Percentiles rank a stretch among this genome's conserved stretches.
phyloP scores from a whole-genome alignment of 495 filamentous ascomycete species.

The Sporormia fimetaria region DNA sequence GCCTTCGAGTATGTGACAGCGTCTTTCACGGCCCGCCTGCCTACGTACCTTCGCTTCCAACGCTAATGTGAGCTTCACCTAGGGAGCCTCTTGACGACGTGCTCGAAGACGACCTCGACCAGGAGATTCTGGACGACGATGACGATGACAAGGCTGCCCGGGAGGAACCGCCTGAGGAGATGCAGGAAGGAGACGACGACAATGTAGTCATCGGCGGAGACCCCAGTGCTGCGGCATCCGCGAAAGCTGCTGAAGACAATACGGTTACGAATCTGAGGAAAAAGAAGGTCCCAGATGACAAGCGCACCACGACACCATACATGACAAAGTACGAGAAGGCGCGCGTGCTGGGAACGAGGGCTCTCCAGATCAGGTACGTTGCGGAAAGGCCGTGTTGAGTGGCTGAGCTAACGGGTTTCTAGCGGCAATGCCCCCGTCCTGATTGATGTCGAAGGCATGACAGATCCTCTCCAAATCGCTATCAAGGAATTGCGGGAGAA shows the following conservation, averaged over 20 bases:
- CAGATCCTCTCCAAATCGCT: slow-evolving; percentile 92
- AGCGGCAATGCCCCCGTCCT: slow-evolving; percentile 98
- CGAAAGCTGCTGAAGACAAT: slow-evolving; percentile 35
- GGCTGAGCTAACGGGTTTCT: slow-evolving; percentile 7
- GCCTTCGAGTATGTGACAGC: slow-evolving; percentile 20
- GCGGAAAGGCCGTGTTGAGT: background rate
- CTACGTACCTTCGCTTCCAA: background rate
- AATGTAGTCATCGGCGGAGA: slow-evolving; percentile 65
- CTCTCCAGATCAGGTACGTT: slow-evolving; percentile 85
- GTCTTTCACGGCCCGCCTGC: background rate
- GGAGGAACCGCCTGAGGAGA: slow-evolving; percentile 43
- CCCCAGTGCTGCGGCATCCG: slow-evolving; percentile 51
- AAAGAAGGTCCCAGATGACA: slow-evolving; percentile 81
- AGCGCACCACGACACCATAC: slow-evolving; percentile 88
- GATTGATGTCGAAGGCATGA: slow-evolving; percentile 93
- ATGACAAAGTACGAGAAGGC: slow-evolving; percentile 99
- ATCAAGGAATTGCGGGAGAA: slow-evolving; percentile 95
- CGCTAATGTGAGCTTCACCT: background rate
- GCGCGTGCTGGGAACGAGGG: slow-evolving; percentile 81
- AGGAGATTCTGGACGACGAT: slow-evolving; percentile 16
- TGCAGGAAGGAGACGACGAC: slow-evolving; percentile 37
- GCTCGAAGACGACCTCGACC: background rate
- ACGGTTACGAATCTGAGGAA: slow-evolving; percentile 56
- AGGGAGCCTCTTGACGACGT: background rate
- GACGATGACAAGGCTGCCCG: slow-evolving; percentile 55